Base-by-base conservation (phyloP, 495 filamentous ascomycete species). In the Xylaria sp. region DNA sequence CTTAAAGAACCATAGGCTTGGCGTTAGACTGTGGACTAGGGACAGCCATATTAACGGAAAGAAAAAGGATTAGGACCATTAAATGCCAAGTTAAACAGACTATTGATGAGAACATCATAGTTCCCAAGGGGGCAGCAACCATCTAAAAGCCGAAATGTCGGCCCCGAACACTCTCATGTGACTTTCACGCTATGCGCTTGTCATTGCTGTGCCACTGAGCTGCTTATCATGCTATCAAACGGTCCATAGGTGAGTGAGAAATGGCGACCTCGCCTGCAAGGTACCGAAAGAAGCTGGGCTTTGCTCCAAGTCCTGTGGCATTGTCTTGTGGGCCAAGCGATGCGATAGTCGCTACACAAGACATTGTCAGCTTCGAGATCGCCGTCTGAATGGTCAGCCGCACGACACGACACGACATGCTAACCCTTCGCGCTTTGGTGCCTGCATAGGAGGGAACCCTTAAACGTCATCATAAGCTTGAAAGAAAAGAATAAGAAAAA, bases 251-350 rank as follows among this genome's bases (percentile, higher is more conserved):
- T 53, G 53, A 24, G 53, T 46, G 59, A 62, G 43, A 43, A 24
- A 24, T 21, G 29, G 46, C 63, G 44, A 48, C 24, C 29, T 69
- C 57, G 26, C 48, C 55, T 69, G 68, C 58, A 70, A 69, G 68
- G 58, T n/a, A 63, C 68, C 33, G 52, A 14, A 40, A 61, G 24
- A 43, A 50, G 33, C 12, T 53, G 31, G 31, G 52, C n/a, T 26
- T 14, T 52, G 5, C 50, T 33, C 26, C n/a, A 37, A 53, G n/a
- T n/a, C 35, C 40, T 29, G 33, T 31, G 35, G 17, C 29, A 41
- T 37, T 11, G 59, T 41, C 59, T 40, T 43, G 35, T 41, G 35
- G 35, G 37, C 31, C 57, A 59, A 40, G 57, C 57, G 57, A 59
- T 66, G 43, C 7, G 46, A 50, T 66, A 43, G 37, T 26, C 26